Evolutionary conservation across 2,329 filamentous ascomycete species (phyloP).

Genomic region (Neurospora sp.): DNA sequence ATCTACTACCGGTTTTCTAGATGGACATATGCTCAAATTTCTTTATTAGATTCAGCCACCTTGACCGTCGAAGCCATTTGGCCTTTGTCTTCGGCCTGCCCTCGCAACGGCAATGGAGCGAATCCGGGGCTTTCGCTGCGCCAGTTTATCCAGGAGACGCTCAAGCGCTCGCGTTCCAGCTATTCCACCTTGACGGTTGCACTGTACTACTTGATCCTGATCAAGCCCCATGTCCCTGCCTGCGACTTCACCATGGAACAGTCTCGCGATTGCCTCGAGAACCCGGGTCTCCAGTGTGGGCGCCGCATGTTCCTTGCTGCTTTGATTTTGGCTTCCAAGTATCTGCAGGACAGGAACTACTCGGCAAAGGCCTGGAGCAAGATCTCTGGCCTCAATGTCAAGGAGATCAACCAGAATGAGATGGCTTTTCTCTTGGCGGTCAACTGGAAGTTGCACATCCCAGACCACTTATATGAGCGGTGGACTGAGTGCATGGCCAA

Average conservation of each 20-base stretch:
- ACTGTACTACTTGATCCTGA: slow-evolving; percentile 88
- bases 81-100: slow-evolving; percentile 76
- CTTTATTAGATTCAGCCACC: slow-evolving; percentile 75
- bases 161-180: slow-evolving; percentile 88
- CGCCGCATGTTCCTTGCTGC: slow-evolving; percentile 95
- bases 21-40: slow-evolving; percentile 25
- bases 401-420: slow-evolving; percentile 96
- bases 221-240: slow-evolving; percentile 79
- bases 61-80: slow-evolving; percentile 97
- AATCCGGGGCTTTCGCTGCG: slow-evolving; percentile 80
- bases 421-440: slow-evolving; percentile 83
- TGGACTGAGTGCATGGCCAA: slow-evolving; percentile 91
- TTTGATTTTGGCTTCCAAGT: slow-evolving; percentile 93
- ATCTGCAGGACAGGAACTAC: slow-evolving; percentile 95
- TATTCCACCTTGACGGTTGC: slow-evolving; percentile 97
- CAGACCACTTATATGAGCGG: slow-evolving; percentile 76
- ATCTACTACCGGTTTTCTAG: slow-evolving; percentile 3
- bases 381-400: slow-evolving; percentile 88
- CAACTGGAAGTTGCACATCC: slow-evolving; percentile 90
- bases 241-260: slow-evolving; percentile 83
- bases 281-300: slow-evolving; percentile 83
- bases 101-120: slow-evolving; percentile 60
- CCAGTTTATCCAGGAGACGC: slow-evolving; percentile 94
- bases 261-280: slow-evolving; percentile 57
- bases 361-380: slow-evolving; percentile 97